Evolutionary conservation across 1,284 basidiomycete species (phyloP), one percentile per base, ranked within the genome.

Genomic region (Tylopilus sp.): DNA sequence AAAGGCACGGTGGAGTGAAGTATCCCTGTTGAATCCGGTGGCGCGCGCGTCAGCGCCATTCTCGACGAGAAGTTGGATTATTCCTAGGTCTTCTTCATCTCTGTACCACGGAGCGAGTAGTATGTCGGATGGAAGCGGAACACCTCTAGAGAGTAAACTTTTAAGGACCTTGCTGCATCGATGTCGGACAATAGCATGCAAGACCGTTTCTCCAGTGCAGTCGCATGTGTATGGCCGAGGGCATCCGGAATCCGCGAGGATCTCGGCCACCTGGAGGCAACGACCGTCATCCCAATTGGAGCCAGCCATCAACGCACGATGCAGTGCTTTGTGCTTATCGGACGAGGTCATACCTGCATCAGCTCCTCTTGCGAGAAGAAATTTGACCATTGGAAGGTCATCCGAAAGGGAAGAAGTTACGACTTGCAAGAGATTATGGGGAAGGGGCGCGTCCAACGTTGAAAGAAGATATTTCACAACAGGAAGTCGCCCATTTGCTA

Each of bases 1-100:
- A 59, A 22, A n/a, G 22, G 51, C 56, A 7, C 47, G 2, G 47
- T 69, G 68, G 4, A 69, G 49, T 38, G 70, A 26, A 2, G 56
- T 70, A 22, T 70, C 49, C 0, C 66, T 57, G 10, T 57, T 32
- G 44, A 8, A 7, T 47, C 44, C 44, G 22, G 44, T 47, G 12
- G 44, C 44, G 22, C 44, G 44, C n/a, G 12, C 22, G n/a, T 47
- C 44, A 13, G 44, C 44, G 22, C 44, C 44, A 22, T 47, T 22
- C 44, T 22, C 22, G 19, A 47, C 6, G 44, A 47, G 44, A 47
- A 47, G 22, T 47, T 47, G 19, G 8, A 47, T 47, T 47, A 47
- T 47, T 8, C 12, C 19, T n/a, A 47, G 44, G 22, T 47, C 44
- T 29, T 29, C 29, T n/a, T 47, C 44, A n/a, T 22, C 44, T n/a